Percentiles rank a stretch among this genome's conserved stretches.
Conservation (phyloP, 148 eudicot species). For the Rhododendron griersonianum region DNA sequence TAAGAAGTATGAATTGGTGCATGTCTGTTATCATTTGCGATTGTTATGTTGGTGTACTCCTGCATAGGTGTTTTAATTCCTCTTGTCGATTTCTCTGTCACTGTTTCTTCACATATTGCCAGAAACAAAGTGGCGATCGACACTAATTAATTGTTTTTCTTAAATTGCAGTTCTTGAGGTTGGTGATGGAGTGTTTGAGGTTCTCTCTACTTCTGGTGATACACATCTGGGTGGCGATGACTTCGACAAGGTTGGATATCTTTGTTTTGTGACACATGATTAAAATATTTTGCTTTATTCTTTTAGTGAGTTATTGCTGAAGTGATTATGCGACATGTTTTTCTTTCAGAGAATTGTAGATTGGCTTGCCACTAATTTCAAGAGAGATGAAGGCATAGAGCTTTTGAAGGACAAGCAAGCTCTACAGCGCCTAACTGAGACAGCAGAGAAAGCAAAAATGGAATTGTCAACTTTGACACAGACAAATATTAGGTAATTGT, state of each 20-base stretch:
- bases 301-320: background rate
- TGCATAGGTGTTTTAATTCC: background rate
- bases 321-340: background rate
- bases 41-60: background rate
- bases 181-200: constrained; percentile 99
- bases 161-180: constrained; percentile 78
- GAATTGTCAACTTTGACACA: constrained; percentile 91
- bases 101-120: background rate
- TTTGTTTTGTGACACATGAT: background rate
- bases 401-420: constrained; percentile 97
- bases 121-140: too few species aligned
- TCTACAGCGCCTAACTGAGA: constrained; percentile 90
- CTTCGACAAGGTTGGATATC: constrained; percentile 74
- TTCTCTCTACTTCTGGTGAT: constrained; percentile 95
- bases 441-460: constrained; percentile 99
- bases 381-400: constrained; percentile 89
- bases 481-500: constrained; percentile 71
- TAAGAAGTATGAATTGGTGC: background rate
- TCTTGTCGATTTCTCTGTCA: background rate
- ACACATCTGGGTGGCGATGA: constrained; percentile 99
- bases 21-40: background rate
- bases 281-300: background rate
- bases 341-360: constrained; percentile 81
- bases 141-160: background rate
- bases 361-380: constrained; percentile 81